Percentiles rank a stretch among this genome's conserved stretches.
These are phyloP conservation scores for Entelexis sorbosivorans DNA, from an alignment of 1,139 yeast species.

Conservation along the genomic window DNA sequence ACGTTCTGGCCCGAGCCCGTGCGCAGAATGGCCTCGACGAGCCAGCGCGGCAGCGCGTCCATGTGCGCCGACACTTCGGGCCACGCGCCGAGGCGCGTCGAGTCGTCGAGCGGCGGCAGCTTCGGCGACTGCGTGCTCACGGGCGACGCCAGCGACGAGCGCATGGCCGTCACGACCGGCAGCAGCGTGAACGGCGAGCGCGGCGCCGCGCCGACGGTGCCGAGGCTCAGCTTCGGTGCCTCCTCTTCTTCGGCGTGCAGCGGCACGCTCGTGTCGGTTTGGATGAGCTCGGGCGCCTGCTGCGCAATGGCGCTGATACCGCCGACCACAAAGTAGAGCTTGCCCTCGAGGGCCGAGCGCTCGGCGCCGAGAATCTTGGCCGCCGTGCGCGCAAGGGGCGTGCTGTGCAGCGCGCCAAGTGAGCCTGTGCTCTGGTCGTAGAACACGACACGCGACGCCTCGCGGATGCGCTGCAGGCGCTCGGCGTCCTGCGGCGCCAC, in stretches of 20 bases:
- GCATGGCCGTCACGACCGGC: conserved; percentile 16
- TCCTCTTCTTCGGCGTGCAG: conserved; percentile 4
- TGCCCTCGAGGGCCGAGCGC: not conserved
- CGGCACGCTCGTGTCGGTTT: conserved; percentile 9
- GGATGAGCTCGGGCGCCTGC: conserved; percentile 11
- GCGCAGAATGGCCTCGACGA: conserved; percentile 26
- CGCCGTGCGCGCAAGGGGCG: conserved; percentile 20
- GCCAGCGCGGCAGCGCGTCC: conserved; percentile 31
- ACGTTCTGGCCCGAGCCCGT: conserved; percentile 27
- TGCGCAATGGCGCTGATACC: conserved; percentile 16
- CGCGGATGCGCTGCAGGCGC: conserved; percentile 25
- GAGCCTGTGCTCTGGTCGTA: conserved; percentile 39
- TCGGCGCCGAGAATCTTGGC: conserved; percentile 16
- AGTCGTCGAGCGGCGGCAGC: conserved; percentile 16
- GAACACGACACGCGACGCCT: conserved; percentile 35
- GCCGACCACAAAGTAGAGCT: conserved; percentile 19
- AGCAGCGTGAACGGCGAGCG: conserved; percentile 18
- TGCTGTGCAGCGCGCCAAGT: conserved; percentile 6
- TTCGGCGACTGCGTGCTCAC: conserved; percentile 8
- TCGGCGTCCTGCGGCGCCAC: conserved; percentile 35
- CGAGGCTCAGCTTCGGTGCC: conserved; percentile 12
- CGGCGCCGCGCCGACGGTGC: conserved; percentile 13
- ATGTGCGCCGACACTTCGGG: conserved; percentile 12
- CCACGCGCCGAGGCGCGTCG: conserved; percentile 10
- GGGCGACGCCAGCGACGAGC: conserved; percentile 12